Percentiles rank a stretch among this genome's conserved stretches.
phyloP scores from a whole-genome alignment of 1,139 yeast genomes.

The Protomyces pachydermus region DNA sequence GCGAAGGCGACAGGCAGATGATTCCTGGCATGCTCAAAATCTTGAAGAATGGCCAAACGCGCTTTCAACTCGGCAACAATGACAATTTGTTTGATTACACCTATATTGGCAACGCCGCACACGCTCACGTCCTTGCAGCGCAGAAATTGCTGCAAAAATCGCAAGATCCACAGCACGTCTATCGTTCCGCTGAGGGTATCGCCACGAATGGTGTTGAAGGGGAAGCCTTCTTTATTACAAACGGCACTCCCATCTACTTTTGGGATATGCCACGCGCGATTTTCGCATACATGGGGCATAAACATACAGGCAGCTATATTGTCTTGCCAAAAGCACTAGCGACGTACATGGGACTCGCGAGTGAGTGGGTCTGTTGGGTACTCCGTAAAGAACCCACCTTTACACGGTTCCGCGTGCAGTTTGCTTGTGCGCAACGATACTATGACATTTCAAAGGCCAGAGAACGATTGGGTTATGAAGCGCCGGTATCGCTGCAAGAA shows the following conservation, averaged over 20 bases:
- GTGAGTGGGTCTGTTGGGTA: constrained; percentile 50
- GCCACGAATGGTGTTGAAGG: constrained; percentile 57
- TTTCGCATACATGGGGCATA: constrained; percentile 72
- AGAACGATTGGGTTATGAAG: constrained; percentile 66
- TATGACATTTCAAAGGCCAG: constrained; percentile 90
- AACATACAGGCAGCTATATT: constrained; percentile 74
- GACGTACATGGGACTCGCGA: constrained; percentile 68
- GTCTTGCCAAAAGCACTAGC: constrained; percentile 71
- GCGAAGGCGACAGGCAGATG: constrained; percentile 96
- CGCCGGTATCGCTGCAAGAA: constrained; percentile 71
- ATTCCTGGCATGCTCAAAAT: constrained; percentile 88
- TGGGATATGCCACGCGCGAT: constrained; percentile 97
- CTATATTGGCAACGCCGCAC: constrained; percentile 98
- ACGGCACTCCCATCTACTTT: constrained; percentile 90
- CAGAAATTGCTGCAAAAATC: constrained; percentile 51
- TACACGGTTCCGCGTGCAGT: constrained; percentile 89
- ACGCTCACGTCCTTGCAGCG: constrained; percentile 91
- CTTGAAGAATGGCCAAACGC: constrained; percentile 78
- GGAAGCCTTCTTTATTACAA: constrained; percentile 82
- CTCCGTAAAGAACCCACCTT: constrained; percentile 85
- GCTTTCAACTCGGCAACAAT: constrained; percentile 90
- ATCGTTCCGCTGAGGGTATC: background rate
- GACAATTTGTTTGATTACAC: constrained; percentile 93
- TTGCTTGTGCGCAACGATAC: constrained; percentile 91
- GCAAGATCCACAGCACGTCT: background rate